These are phyloP conservation scores for Murraya paniculata DNA, from an alignment of 345 rosid genomes.

Conservation along the genomic window DNA sequence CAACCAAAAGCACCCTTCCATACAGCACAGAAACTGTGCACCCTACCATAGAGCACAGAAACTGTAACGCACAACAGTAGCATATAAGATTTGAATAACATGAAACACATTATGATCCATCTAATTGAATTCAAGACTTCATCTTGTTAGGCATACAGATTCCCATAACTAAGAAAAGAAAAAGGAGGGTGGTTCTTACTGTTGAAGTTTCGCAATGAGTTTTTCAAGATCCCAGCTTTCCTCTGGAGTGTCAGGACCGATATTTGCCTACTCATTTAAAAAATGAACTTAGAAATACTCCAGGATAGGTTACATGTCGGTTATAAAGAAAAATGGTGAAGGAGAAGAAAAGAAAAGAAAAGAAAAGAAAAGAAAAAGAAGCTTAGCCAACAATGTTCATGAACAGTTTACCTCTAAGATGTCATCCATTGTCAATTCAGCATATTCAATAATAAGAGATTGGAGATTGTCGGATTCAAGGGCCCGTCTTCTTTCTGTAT, in stretches of 20 bases:
- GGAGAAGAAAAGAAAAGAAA: background rate
- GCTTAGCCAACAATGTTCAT: background rate
- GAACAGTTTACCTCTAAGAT: conserved; percentile 70
- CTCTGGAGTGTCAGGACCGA: conserved; percentile 63
- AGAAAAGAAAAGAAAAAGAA: background rate
- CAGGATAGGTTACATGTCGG: background rate
- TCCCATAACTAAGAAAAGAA: background rate
- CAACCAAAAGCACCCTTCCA: background rate
- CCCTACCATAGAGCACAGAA: background rate
- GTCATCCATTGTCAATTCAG: conserved; percentile 97
- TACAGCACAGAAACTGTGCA: background rate
- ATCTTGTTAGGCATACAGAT: background rate
- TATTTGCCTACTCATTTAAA: conserved; percentile 60
- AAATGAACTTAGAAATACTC: conserved; percentile 8
- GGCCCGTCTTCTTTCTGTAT: conserved; percentile 93
- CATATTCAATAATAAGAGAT: conserved; percentile 86
- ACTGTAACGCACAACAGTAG: background rate
- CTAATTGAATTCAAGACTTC: conserved; percentile 3
- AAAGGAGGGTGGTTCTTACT: conserved; percentile 42
- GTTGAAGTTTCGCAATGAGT: conserved; percentile 88
- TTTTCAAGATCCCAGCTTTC: conserved; percentile 93
- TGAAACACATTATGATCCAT: background rate
- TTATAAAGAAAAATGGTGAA: background rate
- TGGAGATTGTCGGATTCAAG: conserved; percentile 82
- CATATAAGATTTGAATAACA: background rate